A percentile compares a stretch with the other conserved stretches of the same genome.
Conservation (phyloP, 208 protist species). For the Acanthamoeba triangularis region DNA sequence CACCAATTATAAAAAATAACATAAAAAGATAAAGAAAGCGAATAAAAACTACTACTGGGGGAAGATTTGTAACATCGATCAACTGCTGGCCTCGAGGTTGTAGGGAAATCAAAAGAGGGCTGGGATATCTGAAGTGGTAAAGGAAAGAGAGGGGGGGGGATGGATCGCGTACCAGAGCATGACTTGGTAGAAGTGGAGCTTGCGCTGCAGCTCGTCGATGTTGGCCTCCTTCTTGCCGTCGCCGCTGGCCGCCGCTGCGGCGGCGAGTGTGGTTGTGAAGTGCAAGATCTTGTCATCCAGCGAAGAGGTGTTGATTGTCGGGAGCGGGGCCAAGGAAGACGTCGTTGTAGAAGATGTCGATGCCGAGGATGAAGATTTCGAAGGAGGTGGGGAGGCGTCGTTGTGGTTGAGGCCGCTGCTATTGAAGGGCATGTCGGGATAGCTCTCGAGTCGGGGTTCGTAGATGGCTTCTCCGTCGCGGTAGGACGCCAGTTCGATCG, state of each 20-base stretch:
- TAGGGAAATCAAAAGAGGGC: neutral
- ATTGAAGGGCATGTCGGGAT: neutral
- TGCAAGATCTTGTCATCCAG: neutral
- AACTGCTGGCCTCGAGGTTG: no score
- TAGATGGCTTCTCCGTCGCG: neutral
- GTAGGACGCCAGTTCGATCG: neutral
- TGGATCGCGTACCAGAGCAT: neutral
- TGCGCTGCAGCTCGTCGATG: slow-evolving; percentile 23
- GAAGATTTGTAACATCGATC: no score
- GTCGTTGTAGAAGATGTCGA: neutral
- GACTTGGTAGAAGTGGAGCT: slow-evolving; percentile 39
- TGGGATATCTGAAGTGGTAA: neutral
- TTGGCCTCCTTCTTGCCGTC: slow-evolving; percentile 25
- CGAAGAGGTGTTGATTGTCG: neutral
- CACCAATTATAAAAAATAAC: no score
- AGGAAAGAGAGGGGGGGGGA: neutral
- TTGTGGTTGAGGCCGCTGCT: no score
- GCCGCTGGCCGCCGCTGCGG: neutral
- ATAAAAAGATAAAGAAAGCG: no score
- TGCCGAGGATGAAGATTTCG: no score
- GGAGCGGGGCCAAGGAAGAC: neutral
- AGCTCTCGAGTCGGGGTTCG: neutral
- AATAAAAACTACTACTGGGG: no score
- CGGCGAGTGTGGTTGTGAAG: neutral
- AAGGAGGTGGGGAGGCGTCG: no score